Conservation (phyloP, 371 early-diverging fungal genomes). For the Actinomucor elegans region DNA sequence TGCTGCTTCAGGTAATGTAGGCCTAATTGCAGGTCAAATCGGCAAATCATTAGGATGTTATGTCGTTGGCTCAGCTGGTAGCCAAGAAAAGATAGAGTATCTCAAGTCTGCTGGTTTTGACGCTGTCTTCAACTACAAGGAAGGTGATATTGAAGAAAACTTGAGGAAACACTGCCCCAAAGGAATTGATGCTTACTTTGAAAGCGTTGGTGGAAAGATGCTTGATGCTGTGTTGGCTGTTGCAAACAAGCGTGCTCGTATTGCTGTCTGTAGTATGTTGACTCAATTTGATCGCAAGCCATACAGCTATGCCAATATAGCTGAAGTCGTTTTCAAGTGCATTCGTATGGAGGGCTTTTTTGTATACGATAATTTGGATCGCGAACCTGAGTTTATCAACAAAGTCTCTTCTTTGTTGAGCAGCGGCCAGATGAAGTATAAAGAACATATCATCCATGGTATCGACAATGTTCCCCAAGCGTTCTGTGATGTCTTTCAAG, state of each 20-base stretch:
- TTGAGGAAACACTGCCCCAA: conserved; percentile 55
- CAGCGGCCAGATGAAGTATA: conserved; percentile 68
- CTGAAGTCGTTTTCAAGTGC: conserved; percentile 43
- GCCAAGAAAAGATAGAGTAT: conserved; percentile 73
- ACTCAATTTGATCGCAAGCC: conserved; percentile 70
- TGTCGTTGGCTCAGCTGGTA: conserved; percentile 78
- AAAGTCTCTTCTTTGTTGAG: conserved; percentile 62
- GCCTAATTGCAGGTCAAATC: conserved; percentile 63
- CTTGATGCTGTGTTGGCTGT: conserved; percentile 60
- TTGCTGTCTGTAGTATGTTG: conserved; percentile 68
- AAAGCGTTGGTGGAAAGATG: conserved; percentile 74
- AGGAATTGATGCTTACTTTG: conserved; percentile 73
- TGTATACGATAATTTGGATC: conserved; percentile 29
- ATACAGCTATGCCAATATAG: conserved; percentile 34
- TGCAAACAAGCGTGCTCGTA: conserved; percentile 53
- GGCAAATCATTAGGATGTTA: conserved; percentile 64
- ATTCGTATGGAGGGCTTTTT: conserved; percentile 66
- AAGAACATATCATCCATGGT: conserved; percentile 65
- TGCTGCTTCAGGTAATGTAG: too few relatives aligned
- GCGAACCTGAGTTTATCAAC: conserved; percentile 52
- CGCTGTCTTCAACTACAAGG: conserved; percentile 86
- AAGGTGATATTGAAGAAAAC: conserved; percentile 41
- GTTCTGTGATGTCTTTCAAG: conserved; percentile 69
- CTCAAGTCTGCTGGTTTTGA: conserved; percentile 66
- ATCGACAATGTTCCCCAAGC: conserved; percentile 79